Conservation (phyloP, 2,329 filamentous ascomycete species). For the Xylaria sp. region DNA sequence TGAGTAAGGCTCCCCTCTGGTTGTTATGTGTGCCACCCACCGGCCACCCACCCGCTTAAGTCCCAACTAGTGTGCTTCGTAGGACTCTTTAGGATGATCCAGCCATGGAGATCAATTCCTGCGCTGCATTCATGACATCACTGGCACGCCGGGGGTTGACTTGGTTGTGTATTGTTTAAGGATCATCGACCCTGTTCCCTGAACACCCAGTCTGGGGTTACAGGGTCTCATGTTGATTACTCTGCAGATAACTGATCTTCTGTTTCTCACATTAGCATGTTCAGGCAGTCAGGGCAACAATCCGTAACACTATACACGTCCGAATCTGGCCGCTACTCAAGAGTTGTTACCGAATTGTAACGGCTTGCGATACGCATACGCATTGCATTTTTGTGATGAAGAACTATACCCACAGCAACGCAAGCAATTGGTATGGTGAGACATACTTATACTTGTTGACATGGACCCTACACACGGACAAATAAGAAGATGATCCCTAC, state of each 20-base stretch:
- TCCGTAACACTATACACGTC: too few relatives aligned
- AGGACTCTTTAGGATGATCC: not conserved
- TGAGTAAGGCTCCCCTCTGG: not conserved
- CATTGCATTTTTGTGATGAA: too few relatives aligned
- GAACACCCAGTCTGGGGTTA: not conserved
- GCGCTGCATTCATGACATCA: slow-evolving; percentile 7
- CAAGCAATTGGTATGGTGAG: too few relatives aligned
- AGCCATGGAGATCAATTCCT: not conserved
- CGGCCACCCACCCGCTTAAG: not conserved
- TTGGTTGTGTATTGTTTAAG: not conserved
- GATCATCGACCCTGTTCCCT: slow-evolving; percentile 1
- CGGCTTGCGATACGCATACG: too few relatives aligned
- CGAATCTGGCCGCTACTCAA: too few relatives aligned
- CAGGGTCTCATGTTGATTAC: too few relatives aligned
- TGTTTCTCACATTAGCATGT: too few relatives aligned
- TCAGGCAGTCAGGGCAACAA: too few relatives aligned
- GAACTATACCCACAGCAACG: too few relatives aligned
- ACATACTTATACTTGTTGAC: too few relatives aligned
- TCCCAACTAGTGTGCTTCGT: not conserved
- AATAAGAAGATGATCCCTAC: not conserved
- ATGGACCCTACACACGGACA: not conserved
- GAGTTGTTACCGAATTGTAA: too few relatives aligned
- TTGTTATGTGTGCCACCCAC: not conserved
- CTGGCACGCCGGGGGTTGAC: not conserved
- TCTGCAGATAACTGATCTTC: too few relatives aligned